These are phyloP conservation scores for Halenospora varia DNA, from an alignment of 495 filamentous ascomycete species.

Conservation along the genomic window DNA sequence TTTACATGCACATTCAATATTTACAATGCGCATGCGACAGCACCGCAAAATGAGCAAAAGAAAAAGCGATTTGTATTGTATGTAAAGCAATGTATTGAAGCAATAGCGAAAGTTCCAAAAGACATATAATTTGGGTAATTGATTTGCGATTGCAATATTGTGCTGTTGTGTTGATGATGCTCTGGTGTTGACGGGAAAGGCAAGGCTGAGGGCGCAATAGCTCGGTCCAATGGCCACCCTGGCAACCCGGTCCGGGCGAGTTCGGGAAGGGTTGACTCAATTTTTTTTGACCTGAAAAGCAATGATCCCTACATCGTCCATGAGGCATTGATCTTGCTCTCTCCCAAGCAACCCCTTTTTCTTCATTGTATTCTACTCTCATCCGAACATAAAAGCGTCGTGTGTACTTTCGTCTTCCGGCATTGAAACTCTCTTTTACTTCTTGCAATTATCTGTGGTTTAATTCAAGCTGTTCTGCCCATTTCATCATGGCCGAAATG, in stretches of 20 bases:
- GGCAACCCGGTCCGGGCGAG: too few relatives aligned
- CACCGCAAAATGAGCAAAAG: background rate
- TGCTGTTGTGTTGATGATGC: too few relatives aligned
- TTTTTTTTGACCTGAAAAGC: background rate
- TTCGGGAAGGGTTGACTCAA: too few relatives aligned
- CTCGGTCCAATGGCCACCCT: too few relatives aligned
- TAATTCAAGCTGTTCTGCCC: constrained; percentile 1
- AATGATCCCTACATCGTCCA: background rate
- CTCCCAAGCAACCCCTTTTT: constrained; percentile 1
- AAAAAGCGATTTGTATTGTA: too few relatives aligned
- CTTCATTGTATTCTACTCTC: background rate
- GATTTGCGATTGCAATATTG: too few relatives aligned
- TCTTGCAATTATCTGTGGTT: constrained; percentile 5
- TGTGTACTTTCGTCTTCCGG: constrained; percentile 7
- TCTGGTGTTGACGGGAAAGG: too few relatives aligned
- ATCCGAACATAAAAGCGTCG: background rate
- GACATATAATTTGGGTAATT: too few relatives aligned
- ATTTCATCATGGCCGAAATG: constrained; percentile 17
- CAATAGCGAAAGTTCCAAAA: too few relatives aligned
- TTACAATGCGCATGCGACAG: background rate
- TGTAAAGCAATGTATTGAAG: too few relatives aligned
- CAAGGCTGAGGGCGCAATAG: background rate
- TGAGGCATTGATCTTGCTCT: constrained; percentile 3
- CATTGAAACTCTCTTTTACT: constrained; percentile 2
- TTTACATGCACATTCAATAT: background rate